These are phyloP conservation scores for Beauveria sp. DNA, from an alignment of 2,329 filamentous ascomycete genomes.

Conservation along the genomic window DNA sequence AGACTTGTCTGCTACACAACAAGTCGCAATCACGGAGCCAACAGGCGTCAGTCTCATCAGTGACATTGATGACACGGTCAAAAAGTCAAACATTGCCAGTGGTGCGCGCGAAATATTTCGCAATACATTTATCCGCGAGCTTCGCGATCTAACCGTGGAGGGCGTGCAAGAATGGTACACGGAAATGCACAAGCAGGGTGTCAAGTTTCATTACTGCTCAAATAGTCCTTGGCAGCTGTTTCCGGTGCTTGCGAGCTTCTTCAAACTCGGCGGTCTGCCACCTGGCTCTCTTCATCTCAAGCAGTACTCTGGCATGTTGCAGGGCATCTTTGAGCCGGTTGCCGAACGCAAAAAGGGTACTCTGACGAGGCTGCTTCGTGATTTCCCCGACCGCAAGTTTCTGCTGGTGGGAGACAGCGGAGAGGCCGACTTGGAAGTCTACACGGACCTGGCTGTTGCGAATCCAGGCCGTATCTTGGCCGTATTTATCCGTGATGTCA, in stretches of 20 bases:
- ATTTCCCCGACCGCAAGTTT: constrained; percentile 86
- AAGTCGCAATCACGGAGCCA: constrained; percentile 69
- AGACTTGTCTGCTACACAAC: constrained; percentile 70
- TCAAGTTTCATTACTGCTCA: constrained; percentile 94
- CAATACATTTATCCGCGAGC: constrained; percentile 86
- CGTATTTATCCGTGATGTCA: constrained; percentile 93
- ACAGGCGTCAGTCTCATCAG: constrained; percentile 86
- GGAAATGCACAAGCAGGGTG: constrained; percentile 67
- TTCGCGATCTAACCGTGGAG: constrained; percentile 72
- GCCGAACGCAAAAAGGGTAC: constrained; percentile 89
- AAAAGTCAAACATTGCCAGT: constrained; percentile 81
- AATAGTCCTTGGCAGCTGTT: constrained; percentile 98
- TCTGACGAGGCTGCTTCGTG: constrained; percentile 73
- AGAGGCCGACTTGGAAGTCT: constrained; percentile 93
- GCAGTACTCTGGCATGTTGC: constrained; percentile 92
- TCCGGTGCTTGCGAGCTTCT: constrained; percentile 79
- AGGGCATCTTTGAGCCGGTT: constrained; percentile 96
- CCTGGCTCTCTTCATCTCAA: constrained; percentile 90
- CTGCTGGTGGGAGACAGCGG: constrained; percentile 92
- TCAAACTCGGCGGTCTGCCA: constrained; percentile 71
- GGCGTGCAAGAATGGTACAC: constrained; percentile 90
- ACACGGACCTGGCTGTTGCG: constrained; percentile 82
- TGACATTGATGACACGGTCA: constrained; percentile 96
- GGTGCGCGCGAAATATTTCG: constrained; percentile 93
- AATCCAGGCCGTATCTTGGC: constrained; percentile 78